phyloP scores from a whole-genome alignment of 2,329 filamentous ascomycete genomes.

The Mycocentrospora acerina region DNA sequence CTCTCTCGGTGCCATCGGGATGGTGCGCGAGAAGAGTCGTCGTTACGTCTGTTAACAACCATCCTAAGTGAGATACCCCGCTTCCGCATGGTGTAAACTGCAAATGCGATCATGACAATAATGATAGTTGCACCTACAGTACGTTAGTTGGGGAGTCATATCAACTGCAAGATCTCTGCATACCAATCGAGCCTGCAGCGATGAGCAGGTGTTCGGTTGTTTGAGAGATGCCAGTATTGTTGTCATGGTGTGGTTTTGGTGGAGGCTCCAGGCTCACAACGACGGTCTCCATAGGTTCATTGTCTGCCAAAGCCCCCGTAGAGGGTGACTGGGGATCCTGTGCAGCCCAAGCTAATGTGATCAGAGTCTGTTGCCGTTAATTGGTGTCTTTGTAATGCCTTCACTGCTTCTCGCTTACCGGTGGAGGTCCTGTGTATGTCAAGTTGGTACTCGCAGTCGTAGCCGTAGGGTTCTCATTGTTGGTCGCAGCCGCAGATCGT shows the following conservation, averaged over 20 bases:
- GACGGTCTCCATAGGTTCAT: constrained; percentile 28
- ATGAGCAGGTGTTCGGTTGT: constrained; percentile 44
- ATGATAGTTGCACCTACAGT: constrained; percentile 41
- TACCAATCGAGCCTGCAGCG: constrained; percentile 45
- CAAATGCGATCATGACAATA: constrained; percentile 39
- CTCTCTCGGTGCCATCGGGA: constrained; percentile 21
- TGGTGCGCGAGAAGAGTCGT: no score
- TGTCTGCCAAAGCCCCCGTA: constrained; percentile 20
- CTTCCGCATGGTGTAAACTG: constrained; percentile 41
- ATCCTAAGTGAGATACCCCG: constrained; percentile 33
- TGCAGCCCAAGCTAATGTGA: constrained; percentile 23
- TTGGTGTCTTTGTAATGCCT: not conserved
- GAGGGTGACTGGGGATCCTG: constrained; percentile 12
- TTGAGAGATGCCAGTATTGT: constrained; percentile 32
- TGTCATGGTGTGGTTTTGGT: constrained; percentile 12
- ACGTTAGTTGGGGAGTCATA: constrained; percentile 11
- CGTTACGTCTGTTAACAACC: no score
- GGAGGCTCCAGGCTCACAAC: constrained; percentile 25
- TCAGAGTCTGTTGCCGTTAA: constrained; percentile 26
- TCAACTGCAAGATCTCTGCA: not conserved
- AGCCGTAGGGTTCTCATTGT: constrained; percentile 11
- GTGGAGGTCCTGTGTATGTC: constrained; percentile 11
- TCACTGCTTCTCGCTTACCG: constrained; percentile 16
- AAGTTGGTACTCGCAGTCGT: constrained; percentile 16
- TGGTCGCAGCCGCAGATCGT: constrained; percentile 12